phyloP scores from a whole-genome alignment of 768 basidiomycete genomes.

The Tylopilus felleus region DNA sequence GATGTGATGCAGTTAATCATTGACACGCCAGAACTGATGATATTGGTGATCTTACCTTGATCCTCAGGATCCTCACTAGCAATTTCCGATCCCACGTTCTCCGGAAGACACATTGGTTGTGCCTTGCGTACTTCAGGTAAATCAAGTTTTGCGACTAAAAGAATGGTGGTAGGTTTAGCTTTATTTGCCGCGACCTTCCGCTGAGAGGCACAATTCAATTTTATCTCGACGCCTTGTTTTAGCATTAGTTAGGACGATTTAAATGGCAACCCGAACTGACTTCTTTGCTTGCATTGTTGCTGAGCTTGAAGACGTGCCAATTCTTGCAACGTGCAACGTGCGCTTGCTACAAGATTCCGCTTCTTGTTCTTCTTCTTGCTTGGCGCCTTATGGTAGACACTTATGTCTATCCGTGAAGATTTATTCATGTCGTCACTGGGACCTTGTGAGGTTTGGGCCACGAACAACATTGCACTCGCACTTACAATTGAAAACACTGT shows the following conservation, averaged over 20 bases:
- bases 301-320: slow-evolving; percentile 47
- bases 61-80: slow-evolving; percentile 7
- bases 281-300: slow-evolving; percentile 34
- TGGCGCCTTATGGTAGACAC: slow-evolving; percentile 54
- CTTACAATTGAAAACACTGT: slow-evolving; percentile 51
- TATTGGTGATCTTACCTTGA: slow-evolving; percentile 3
- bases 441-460: neutral
- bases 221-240: slow-evolving; percentile 41
- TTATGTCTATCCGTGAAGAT: slow-evolving; percentile 47
- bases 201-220: slow-evolving; percentile 35
- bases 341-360: slow-evolving; percentile 51
- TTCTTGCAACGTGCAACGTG: slow-evolving; percentile 50
- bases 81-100: neutral
- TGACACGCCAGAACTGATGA: neutral
- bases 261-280: slow-evolving; percentile 33
- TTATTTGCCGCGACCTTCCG: slow-evolving; percentile 11
- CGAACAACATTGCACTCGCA: neutral
- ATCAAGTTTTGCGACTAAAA: slow-evolving; percentile 22
- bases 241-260: slow-evolving; percentile 5
- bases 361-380: slow-evolving; percentile 64
- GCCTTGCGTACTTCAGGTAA: neutral
- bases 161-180: neutral
- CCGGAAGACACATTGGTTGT: neutral
- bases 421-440: slow-evolving; percentile 39
- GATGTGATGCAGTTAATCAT: neutral